Conservation (phyloP, 495 filamentous ascomycete species). For the Neurospora sp. region DNA sequence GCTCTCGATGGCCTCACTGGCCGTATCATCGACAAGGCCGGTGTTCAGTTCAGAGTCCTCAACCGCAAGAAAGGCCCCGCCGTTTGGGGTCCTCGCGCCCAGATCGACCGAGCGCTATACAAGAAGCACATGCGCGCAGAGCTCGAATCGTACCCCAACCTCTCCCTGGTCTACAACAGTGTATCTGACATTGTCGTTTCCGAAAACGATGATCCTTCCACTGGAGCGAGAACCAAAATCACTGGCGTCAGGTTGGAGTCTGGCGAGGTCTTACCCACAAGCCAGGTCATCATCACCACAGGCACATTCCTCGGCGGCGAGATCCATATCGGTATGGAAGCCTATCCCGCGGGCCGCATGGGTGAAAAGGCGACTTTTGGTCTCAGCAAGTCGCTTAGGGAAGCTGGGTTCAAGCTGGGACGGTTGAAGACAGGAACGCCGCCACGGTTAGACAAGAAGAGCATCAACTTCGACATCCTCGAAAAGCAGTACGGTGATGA, state of each 20-base stretch:
- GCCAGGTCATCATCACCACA: constrained; percentile 85
- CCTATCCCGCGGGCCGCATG: constrained; percentile 79
- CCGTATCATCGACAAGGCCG: constrained; percentile 85
- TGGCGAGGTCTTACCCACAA: constrained; percentile 72
- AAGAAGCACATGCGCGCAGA: constrained; percentile 88
- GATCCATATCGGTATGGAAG: constrained; percentile 87
- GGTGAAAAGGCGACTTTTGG: constrained; percentile 92
- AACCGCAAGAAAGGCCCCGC: constrained; percentile 88
- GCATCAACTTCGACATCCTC: constrained; percentile 68
- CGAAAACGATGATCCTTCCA: constrained; percentile 37
- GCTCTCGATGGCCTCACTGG: constrained; percentile 88
- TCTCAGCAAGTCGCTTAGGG: constrained; percentile 78
- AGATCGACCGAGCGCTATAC: constrained; percentile 90
- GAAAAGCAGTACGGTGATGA: constrained; percentile 71
- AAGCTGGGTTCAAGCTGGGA: constrained; percentile 85
- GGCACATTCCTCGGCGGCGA: constrained; percentile 94
- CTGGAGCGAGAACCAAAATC: constrained; percentile 59
- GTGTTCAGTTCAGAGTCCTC: constrained; percentile 79
- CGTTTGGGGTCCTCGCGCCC: constrained; percentile 92
- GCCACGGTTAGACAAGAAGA: constrained; percentile 69
- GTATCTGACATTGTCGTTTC: constrained; percentile 82
- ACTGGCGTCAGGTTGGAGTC: constrained; percentile 80
- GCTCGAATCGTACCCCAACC: constrained; percentile 59
- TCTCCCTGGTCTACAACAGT: constrained; percentile 73
- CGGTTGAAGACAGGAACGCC: constrained; percentile 94